Evolutionary conservation across 768 basidiomycete genomes (phyloP).

Genomic region (Serendipita sp.): DNA sequence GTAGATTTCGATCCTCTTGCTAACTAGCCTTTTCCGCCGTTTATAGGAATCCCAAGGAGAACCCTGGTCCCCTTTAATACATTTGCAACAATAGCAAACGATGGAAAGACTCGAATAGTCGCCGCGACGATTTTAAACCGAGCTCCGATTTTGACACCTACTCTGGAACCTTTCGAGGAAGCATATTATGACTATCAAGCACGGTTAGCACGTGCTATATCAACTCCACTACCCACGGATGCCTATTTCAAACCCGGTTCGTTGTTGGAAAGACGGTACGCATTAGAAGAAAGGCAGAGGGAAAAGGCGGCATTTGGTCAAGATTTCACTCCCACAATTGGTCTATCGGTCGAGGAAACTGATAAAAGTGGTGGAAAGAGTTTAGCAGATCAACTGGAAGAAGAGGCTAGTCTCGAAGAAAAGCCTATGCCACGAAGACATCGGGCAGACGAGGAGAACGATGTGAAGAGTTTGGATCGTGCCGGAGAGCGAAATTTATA

Average conservation of each 20-base stretch:
- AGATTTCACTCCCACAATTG: constrained; percentile 1
- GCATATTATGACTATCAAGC: constrained; percentile 74
- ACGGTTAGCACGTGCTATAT: constrained; percentile 66
- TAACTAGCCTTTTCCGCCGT: background rate
- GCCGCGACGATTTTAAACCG: constrained; percentile 62
- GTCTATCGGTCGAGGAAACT: constrained; percentile 21
- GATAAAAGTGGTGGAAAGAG: constrained; percentile 28
- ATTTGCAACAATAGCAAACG: background rate
- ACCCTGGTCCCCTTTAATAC: background rate
- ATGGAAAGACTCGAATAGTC: background rate
- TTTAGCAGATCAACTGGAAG: constrained; percentile 37
- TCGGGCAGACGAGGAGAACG: constrained; percentile 39
- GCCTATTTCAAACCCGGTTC: constrained; percentile 94
- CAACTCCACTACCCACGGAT: constrained; percentile 73
- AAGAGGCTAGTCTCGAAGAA: constrained; percentile 20
- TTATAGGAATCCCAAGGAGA: background rate
- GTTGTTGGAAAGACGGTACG: constrained; percentile 65
- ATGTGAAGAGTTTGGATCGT: constrained; percentile 64
- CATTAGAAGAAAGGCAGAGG: constrained; percentile 51
- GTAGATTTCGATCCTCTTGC: background rate
- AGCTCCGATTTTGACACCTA: constrained; percentile 55
- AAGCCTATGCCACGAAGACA: constrained; percentile 40
- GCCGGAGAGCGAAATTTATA: constrained; percentile 76
- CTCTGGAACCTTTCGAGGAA: constrained; percentile 55
- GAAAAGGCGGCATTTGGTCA: constrained; percentile 60